These are phyloP conservation scores for Graphiopsis chlorocephala DNA, from an alignment of 2,329 filamentous ascomycete species.

Conservation along the genomic window DNA sequence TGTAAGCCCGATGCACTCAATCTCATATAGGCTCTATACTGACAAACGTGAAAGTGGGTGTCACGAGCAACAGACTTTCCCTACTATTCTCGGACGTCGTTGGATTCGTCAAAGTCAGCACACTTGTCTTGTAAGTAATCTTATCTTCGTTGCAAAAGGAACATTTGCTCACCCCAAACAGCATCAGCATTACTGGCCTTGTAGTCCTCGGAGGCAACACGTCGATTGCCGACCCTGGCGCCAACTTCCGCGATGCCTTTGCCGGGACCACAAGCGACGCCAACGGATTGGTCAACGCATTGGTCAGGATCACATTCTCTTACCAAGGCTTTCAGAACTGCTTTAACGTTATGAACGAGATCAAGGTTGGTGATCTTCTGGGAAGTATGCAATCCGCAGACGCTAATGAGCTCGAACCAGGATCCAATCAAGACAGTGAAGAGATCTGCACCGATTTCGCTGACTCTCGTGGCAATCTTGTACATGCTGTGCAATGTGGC, in stretches of 20 bases:
- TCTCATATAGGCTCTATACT: background rate
- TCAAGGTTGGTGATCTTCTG: slow-evolving; percentile 41
- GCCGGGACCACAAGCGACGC: slow-evolving; percentile 45
- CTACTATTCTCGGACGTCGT: slow-evolving; percentile 57
- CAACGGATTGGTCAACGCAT: slow-evolving; percentile 56
- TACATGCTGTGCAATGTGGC: slow-evolving; percentile 60
- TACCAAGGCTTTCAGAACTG: slow-evolving; percentile 59
- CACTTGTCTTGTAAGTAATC: slow-evolving; percentile 51
- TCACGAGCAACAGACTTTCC: slow-evolving; percentile 52
- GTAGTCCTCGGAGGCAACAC: slow-evolving; percentile 60
- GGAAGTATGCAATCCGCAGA: background rate
- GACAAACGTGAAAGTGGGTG: slow-evolving; percentile 23
- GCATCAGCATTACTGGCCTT: slow-evolving; percentile 48
- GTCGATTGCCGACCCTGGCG: slow-evolving; percentile 48
- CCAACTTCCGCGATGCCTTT: slow-evolving; percentile 58
- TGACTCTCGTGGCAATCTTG: slow-evolving; percentile 48
- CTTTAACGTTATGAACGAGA: slow-evolving; percentile 62
- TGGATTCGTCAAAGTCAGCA: slow-evolving; percentile 59
- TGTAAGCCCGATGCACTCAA: slow-evolving; percentile 2
- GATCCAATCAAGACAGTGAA: slow-evolving; percentile 58
- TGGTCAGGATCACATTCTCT: slow-evolving; percentile 50
- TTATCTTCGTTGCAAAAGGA: slow-evolving; percentile 25
- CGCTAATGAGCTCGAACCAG: slow-evolving; percentile 28
- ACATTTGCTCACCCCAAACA: background rate
- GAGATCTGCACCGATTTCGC: slow-evolving; percentile 51